Evolutionary conservation across 2,329 filamentous ascomycete genomes (phyloP), one percentile per base, ranked within the genome.

Genomic region (Tolypocladium cylindrosporum): DNA sequence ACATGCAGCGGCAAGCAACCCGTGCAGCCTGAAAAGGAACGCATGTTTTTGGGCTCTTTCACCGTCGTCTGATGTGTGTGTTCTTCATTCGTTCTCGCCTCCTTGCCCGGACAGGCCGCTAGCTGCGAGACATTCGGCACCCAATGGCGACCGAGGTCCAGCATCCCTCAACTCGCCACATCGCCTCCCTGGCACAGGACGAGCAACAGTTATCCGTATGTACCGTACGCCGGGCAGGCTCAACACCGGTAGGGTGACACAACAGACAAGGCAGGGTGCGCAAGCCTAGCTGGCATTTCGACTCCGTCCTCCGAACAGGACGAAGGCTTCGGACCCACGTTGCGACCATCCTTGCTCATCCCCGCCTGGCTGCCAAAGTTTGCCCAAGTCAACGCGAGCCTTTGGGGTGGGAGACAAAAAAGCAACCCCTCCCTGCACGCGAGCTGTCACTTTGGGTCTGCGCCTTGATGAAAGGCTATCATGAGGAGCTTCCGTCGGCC

Each of bases 391-490:
- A 45, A 59, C 60, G 57, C 60, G 55, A 58, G n/a, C 36, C n/a
- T 37, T 37, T 14, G 56, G 54, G 42, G 21, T 34, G 50, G 19
- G 42, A 24, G 51, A 27, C 40, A 9, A 50, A 65, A 60, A 63
- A 62, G 57, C 55, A 63, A 66, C 54, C 27, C 37, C 48, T 55
- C 54, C 31, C 58, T 63, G 60, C 58, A 56, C 39, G 60, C 56
- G 65, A 67, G 63, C 60, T 66, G 60, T 68, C 66, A 68, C 58
- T 64, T 62, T 59, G 14, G 42, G 55, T 55, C 43, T 42, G 50
- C 42, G 14, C 45, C 16, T 34, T 51, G 24, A 21, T n/a, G n/a
- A 48, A 4, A 10, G 24, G 13, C 11, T 27, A n/a, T 21, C 24
- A 24, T 13, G 48, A 6, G 42, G 19, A 34, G 27, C 41, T 24